phyloP scores from a whole-genome alignment of 2,329 filamentous ascomycete species.

The Hypoxylon sp. region DNA sequence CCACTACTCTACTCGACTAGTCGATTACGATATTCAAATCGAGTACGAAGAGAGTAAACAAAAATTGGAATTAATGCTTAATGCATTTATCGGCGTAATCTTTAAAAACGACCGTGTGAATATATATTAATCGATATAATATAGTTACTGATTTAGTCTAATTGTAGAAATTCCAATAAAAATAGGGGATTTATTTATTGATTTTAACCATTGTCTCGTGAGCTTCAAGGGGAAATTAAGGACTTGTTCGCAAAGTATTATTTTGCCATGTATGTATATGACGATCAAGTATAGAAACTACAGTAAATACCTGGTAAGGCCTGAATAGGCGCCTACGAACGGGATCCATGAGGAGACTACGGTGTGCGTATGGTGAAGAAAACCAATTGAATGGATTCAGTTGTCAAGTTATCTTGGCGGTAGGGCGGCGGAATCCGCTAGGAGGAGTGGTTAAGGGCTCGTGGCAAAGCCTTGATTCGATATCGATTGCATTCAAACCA shows the following conservation, averaged over 20 bases:
- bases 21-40: conserved; percentile 22
- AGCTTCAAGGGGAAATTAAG: neutral
- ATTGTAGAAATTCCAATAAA: neutral
- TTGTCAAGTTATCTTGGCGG: conserved; percentile 32
- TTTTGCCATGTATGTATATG: neutral
- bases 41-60: conserved; percentile 6
- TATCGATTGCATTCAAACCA: conserved; percentile 29
- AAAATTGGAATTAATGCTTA: conserved; percentile 10
- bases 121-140: neutral
- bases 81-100: conserved; percentile 9
- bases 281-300: conserved; percentile 8
- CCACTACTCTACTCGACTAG: conserved; percentile 17
- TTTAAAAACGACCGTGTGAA: conserved; percentile 5
- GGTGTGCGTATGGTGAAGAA: conserved; percentile 19
- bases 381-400: conserved; percentile 27
- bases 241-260: neutral
- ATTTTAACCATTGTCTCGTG: neutral
- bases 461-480: conserved; percentile 30
- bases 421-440: conserved; percentile 24
- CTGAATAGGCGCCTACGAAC: neutral
- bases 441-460: conserved; percentile 17
- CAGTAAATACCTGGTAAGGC: neutral
- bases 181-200: neutral
- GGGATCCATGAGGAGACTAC: conserved; percentile 22
- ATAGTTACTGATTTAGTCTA: neutral